Conservation (phyloP, 169 alveolate species). For the Eimeria acervulina region DNA sequence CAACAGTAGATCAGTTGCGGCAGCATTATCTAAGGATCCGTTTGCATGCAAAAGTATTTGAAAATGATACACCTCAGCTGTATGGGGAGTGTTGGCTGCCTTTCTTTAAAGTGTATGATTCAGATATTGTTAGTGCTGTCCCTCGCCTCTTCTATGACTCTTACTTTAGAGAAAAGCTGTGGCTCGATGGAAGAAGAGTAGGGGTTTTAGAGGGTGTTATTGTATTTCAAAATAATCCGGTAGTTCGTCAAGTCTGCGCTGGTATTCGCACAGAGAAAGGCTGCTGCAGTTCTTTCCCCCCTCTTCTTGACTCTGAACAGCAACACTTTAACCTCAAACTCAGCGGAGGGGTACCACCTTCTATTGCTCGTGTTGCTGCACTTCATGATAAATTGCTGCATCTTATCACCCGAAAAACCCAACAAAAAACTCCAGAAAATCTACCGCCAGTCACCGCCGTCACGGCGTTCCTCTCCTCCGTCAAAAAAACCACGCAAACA, state of each 20-base stretch:
- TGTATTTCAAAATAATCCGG: constrained; percentile 83
- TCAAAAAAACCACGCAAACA: not conserved
- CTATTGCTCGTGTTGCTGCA: constrained; percentile 14
- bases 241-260: constrained; percentile 77
- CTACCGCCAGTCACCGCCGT: not conserved
- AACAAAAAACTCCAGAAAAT: constrained; percentile 32
- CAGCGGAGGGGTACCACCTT: constrained; percentile 49
- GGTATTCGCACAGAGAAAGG: constrained; percentile 84
- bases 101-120: constrained; percentile 82
- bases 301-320: constrained; percentile 76
- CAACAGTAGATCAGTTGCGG: constrained; percentile 83
- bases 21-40: constrained; percentile 74
- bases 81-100: constrained; percentile 85
- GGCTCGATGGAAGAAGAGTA: constrained; percentile 81
- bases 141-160: constrained; percentile 69
- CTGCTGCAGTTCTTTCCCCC: constrained; percentile 58
- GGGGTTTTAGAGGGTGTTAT: constrained; percentile 81
- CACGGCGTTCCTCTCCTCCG: constrained; percentile 22
- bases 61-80: constrained; percentile 34
- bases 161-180: constrained; percentile 77
- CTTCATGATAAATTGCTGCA: constrained; percentile 78
- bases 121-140: constrained; percentile 67
- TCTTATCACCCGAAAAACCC: constrained; percentile 64
- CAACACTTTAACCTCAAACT: not conserved
- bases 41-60: constrained; percentile 55